Evolutionary conservation across 2,329 filamentous ascomycete species (phyloP).

Genomic region (Colletotrichum viniferum): DNA sequence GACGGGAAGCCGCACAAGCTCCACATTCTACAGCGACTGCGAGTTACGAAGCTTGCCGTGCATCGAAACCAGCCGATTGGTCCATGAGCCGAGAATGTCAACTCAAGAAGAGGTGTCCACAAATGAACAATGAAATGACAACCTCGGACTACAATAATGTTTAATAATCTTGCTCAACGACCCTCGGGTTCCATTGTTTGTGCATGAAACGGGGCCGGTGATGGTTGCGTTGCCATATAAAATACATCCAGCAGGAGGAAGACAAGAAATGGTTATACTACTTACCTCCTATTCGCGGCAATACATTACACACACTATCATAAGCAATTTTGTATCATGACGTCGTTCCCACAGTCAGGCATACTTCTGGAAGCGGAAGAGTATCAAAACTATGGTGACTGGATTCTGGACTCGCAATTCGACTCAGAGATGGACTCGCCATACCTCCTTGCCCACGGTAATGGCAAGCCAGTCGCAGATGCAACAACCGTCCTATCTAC

Average conservation of each 20-base stretch:
- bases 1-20: rapidly evolving
- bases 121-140: rapidly evolving
- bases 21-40: not conserved
- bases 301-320: not conserved
- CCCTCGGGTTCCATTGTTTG: rapidly evolving
- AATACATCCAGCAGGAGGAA: not conserved
- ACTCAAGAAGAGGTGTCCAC: not conserved
- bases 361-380: not conserved
- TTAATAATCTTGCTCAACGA: not conserved
- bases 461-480: not conserved
- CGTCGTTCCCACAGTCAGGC: not conserved
- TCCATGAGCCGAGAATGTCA: not conserved
- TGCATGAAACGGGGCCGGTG: rapidly evolving
- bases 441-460: not conserved
- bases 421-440: not conserved
- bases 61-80: not conserved
- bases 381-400: not conserved
- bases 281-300: not conserved
- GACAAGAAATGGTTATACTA: not conserved
- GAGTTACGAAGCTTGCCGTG: not conserved
- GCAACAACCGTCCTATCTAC: not conserved
- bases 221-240: not conserved
- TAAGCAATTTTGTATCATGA: rapidly evolving
- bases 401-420: not conserved
- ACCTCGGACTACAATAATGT: not conserved